Evolutionary conservation across 345 rosid genomes (phyloP), one percentile per base, ranked within the genome.

Genomic region (Bruguiera sexangula): DNA sequence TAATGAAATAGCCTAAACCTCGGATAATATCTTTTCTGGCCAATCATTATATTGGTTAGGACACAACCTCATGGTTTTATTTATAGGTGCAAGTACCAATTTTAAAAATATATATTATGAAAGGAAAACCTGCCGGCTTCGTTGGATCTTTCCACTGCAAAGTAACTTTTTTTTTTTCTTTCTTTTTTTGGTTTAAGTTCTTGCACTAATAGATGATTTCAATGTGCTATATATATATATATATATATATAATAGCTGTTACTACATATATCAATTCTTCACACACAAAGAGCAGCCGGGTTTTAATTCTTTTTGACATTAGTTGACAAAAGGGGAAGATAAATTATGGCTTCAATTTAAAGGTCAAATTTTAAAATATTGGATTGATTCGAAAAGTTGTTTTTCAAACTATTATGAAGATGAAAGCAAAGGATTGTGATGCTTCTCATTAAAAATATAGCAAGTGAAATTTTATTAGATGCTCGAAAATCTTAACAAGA

Each of bases 311-410:
- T 68, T 34, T 54, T 51, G 57, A 58, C 32, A 59, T 60, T 64
- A 51, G 29, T 69, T 62, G 63, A 26, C 51, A 60, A 65, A 57
- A 59, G 31, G 59, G 48, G 34, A 20, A 52, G 22, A 37, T 16
- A 29, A 11, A 48, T 63, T 65, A 43, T 62, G 59, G 30, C 66
- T 66, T 54, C 62, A 73, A 29, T 30, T 65, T 20, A 32, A 8
- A 51, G 63, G 77, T 81, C 84, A 81, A 81, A 72, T 74, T 62
- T 53, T 75, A 81, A 74, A 77, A 31, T 50, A 71, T 57, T 67
- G 5, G 29, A 65, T 54, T 59, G 75, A 51, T 68, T 55, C 30
- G 51, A 74, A 78, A 80, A 56, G 58, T 57, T 56, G 62, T 31
- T 68, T 68, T 50, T 59, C 39, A 61, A 75, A 72, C 57, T 63